Percentiles rank a stretch among this genome's conserved stretches.
phyloP scores from a whole-genome alignment of 83 land plant species.

The Isoetes engelmannii region DNA sequence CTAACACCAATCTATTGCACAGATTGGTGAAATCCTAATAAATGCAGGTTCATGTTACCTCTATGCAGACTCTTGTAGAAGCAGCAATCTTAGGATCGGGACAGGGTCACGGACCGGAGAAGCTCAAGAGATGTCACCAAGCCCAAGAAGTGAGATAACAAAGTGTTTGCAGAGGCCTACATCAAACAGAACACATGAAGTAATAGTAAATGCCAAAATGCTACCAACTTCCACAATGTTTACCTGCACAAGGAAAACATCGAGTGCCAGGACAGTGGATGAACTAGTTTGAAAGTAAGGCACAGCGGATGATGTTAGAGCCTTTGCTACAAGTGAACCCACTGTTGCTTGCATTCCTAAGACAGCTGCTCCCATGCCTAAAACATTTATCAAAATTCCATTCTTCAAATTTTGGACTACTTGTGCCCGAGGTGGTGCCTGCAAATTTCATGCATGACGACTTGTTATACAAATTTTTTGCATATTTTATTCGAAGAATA shows the following conservation, averaged over 20 bases:
- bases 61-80: too few species aligned
- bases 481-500: too few species aligned
- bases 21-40: too few species aligned
- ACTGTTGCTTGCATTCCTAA: slow-evolving; percentile 98
- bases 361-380: slow-evolving; percentile 88
- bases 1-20: too few species aligned
- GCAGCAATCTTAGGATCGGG: slow-evolving; percentile 23
- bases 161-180: slow-evolving; percentile 93
- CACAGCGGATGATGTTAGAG: slow-evolving; percentile 74
- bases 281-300: slow-evolving; percentile 74
- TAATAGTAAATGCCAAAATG: not conserved
- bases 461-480: too few species aligned
- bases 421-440: slow-evolving; percentile 96
- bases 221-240: not conserved
- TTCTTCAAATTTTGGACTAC: slow-evolving; percentile 80
- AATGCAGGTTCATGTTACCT: too few species aligned
- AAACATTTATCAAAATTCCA: slow-evolving; percentile 65
- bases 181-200: slow-evolving; percentile 13
- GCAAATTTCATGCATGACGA: slow-evolving; percentile 3
- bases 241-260: slow-evolving; percentile 97
- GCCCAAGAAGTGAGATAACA: slow-evolving; percentile 91
- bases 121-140: slow-evolving; percentile 80
- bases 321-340: slow-evolving; percentile 86
- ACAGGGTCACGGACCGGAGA: slow-evolving; percentile 83
- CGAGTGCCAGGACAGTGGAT: slow-evolving; percentile 92